Evolutionary conservation across 495 filamentous ascomycete species (phyloP).

Genomic region (Penicillium canariense): DNA sequence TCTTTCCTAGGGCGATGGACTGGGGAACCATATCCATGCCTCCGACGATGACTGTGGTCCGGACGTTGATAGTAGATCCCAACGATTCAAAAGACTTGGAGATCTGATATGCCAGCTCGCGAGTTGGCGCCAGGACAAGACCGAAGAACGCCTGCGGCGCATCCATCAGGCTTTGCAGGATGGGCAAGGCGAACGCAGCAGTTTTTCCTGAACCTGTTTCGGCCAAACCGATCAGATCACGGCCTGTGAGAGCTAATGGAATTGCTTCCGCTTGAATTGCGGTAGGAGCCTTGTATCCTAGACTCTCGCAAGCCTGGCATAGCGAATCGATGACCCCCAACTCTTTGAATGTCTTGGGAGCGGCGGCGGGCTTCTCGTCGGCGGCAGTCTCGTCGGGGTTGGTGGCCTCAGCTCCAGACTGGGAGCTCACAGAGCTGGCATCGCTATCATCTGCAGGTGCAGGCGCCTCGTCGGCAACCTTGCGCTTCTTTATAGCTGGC

Average conservation of each 20-base stretch:
- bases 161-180: slow-evolving; percentile 82
- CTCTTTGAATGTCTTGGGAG: slow-evolving; percentile 72
- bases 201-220: slow-evolving; percentile 96
- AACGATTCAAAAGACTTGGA: slow-evolving; percentile 79
- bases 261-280: slow-evolving; percentile 76
- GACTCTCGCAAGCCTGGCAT: slow-evolving; percentile 76
- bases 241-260: slow-evolving; percentile 73
- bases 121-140: slow-evolving; percentile 84
- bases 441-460: slow-evolving; percentile 14
- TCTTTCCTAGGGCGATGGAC: slow-evolving; percentile 82
- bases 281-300: slow-evolving; percentile 82
- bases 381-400: slow-evolving; percentile 9
- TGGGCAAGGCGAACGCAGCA: slow-evolving; percentile 85
- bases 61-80: slow-evolving; percentile 76
- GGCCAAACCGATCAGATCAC: slow-evolving; percentile 89
- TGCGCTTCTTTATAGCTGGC: slow-evolving; percentile 40
- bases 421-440: slow-evolving; percentile 9
- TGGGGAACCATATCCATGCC: slow-evolving; percentile 96
- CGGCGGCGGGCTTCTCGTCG: slow-evolving; percentile 1
- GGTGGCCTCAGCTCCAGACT: slow-evolving; percentile 13
- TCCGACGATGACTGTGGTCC: slow-evolving; percentile 77
- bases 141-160: slow-evolving; percentile 74
- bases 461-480: slow-evolving; percentile 26
- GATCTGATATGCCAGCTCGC: slow-evolving; percentile 91
- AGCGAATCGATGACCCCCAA: slow-evolving; percentile 84